phyloP scores from a whole-genome alignment of 345 rosid species.

The Cardiospermum halicacabum region DNA sequence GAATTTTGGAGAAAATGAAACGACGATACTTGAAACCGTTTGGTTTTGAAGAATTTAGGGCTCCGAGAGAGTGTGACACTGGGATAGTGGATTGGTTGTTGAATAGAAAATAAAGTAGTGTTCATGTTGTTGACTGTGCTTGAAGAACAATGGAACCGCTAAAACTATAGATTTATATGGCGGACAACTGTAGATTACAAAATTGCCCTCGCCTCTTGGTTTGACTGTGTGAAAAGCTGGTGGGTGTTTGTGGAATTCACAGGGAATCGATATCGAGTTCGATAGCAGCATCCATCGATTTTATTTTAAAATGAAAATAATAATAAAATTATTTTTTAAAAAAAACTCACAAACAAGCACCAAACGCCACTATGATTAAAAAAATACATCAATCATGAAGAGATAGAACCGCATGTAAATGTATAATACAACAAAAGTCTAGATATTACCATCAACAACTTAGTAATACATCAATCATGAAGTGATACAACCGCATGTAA shows the following conservation, averaged over 20 bases:
- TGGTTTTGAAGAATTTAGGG: slow-evolving; percentile 1
- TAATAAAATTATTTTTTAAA: no score
- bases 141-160: not conserved
- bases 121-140: slow-evolving; percentile 7
- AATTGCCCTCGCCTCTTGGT: not conserved
- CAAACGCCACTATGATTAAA: no score
- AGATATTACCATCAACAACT: no score
- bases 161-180: not conserved
- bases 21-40: slow-evolving; percentile 4
- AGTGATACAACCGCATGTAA: no score
- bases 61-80: not conserved
- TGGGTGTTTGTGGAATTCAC: not conserved
- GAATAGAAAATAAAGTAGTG: slow-evolving; percentile 5
- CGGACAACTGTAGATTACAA: not conserved
- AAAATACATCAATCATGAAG: no score
- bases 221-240: not conserved
- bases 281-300: no score
- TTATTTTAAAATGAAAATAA: no score
- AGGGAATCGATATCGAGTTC: no score
- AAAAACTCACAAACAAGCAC: no score
- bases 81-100: slow-evolving; percentile 5
- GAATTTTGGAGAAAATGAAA: slow-evolving; percentile 6
- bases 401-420: no score
- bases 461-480: no score
- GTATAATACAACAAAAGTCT: no score